A percentile compares a stretch with the other conserved stretches of the same genome.
Evolutionary conservation across 2,329 filamentous ascomycete species (phyloP).

Genomic region (Chrysoporthe puriensis): DNA sequence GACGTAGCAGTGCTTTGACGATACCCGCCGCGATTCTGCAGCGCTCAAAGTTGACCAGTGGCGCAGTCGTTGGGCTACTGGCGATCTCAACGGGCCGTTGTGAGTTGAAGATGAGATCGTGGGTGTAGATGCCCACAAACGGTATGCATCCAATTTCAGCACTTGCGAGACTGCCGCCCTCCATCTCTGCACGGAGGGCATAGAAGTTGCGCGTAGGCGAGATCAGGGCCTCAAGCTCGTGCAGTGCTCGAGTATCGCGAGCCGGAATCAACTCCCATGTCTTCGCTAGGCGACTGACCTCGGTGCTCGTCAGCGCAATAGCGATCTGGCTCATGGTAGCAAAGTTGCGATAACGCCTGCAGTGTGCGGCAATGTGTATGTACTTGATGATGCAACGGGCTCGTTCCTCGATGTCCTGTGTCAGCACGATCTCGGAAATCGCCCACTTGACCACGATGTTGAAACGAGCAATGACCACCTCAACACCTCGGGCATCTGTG

Average conservation of each 20-base stretch:
- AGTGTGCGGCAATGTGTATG: conserved; percentile 80
- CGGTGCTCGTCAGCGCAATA: conserved; percentile 74
- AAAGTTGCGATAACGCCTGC: conserved; percentile 77
- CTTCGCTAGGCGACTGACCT: conserved; percentile 66
- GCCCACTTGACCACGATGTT: conserved; percentile 90
- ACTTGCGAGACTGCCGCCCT: conserved; percentile 56
- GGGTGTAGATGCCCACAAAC: conserved; percentile 82
- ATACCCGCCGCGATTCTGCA: conserved; percentile 76
- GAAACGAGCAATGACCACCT: conserved; percentile 84
- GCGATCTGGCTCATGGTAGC: conserved; percentile 82
- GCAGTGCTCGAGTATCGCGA: conserved; percentile 67
- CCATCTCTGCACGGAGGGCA: conserved; percentile 79
- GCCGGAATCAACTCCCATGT: conserved; percentile 75
- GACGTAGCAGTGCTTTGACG: conserved; percentile 76
- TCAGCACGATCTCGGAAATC: conserved; percentile 78
- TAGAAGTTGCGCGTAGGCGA: conserved; percentile 80
- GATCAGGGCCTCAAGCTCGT: conserved; percentile 71
- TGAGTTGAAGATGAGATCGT: conserved; percentile 80
- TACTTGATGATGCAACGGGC: conserved; percentile 78
- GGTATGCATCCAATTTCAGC: conserved; percentile 76
- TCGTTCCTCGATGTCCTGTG: conserved; percentile 70
- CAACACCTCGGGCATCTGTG: conserved; percentile 73
- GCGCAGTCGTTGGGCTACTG: conserved; percentile 66
- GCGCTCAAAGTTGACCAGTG: conserved; percentile 81
- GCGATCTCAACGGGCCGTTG: conserved; percentile 78